phyloP scores from a whole-genome alignment of 2,329 filamentous ascomycete genomes.

The Aspergillus candidus region DNA sequence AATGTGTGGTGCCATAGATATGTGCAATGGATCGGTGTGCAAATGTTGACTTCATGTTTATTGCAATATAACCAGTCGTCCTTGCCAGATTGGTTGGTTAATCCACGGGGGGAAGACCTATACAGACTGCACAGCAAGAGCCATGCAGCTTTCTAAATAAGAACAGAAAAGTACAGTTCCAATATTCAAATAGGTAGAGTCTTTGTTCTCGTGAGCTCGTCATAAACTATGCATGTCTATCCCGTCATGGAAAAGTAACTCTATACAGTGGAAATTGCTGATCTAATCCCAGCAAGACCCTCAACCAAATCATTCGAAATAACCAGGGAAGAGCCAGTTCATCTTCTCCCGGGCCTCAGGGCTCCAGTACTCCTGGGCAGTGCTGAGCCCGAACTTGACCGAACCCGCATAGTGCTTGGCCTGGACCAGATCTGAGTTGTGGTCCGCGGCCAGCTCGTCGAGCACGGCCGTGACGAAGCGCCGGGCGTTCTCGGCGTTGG shows the following conservation, averaged over 20 bases:
- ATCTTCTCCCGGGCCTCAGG: constrained; percentile 72
- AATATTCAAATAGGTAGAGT: not conserved
- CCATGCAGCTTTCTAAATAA: no score
- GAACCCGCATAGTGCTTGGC: constrained; percentile 77
- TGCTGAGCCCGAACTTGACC: constrained; percentile 77
- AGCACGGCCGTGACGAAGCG: constrained; percentile 79
- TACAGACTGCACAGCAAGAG: no score
- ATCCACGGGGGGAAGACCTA: not conserved
- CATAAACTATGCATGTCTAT: constrained; percentile 6
- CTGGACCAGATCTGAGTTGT: constrained; percentile 66
- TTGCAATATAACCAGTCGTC: no score
- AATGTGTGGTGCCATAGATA: no score
- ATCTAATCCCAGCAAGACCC: not conserved
- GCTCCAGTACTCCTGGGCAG: constrained; percentile 67
- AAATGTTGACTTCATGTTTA: no score
- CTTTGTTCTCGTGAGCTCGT: constrained; percentile 7
- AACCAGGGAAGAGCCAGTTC: constrained; percentile 81
- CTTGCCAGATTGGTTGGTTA: no score
- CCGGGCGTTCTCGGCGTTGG: constrained; percentile 83
- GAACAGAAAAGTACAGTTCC: no score
- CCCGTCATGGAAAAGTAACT: not conserved
- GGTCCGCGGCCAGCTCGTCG: constrained; percentile 72
- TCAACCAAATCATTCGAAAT: constrained; percentile 46
- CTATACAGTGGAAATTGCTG: not conserved
- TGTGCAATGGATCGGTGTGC: no score